phyloP scores from a whole-genome alignment of 495 filamentous ascomycete species.

The Xylaria acuta region DNA sequence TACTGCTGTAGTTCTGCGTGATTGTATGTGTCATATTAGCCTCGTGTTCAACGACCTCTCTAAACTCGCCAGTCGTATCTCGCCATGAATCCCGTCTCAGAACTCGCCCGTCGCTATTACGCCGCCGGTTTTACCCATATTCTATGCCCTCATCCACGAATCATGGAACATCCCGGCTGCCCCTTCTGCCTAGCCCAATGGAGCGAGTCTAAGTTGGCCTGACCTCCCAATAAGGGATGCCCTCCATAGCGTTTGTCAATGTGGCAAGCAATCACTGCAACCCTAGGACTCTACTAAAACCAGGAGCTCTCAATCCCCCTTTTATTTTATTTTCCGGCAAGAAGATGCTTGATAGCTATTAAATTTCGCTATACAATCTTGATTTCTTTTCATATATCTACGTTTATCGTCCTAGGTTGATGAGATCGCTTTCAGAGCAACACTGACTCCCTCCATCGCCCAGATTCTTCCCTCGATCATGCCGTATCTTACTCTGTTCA shows the following conservation, averaged over 20 bases:
- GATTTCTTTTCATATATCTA: not conserved
- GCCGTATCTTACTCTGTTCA: conserved; percentile 39
- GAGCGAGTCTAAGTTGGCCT: conserved; percentile 21
- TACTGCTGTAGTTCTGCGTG: not conserved
- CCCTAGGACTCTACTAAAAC: not conserved
- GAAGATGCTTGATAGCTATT: not conserved
- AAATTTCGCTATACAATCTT: not conserved
- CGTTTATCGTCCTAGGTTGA: not conserved
- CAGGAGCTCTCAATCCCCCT: not conserved
- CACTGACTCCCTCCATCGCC: not conserved
- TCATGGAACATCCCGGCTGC: conserved; percentile 18
- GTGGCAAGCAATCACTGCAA: conserved; percentile 2
- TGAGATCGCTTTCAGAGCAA: not conserved
- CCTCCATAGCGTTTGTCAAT: conserved; percentile 9
- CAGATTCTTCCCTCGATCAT: conserved; percentile 16
- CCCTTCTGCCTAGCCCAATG: conserved; percentile 23
- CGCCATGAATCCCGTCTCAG: not conserved
- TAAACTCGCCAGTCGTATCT: not conserved
- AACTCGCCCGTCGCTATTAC: not conserved
- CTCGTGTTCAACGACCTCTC: not conserved
- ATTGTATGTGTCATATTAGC: conserved; percentile 9
- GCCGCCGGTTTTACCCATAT: conserved; percentile 8
- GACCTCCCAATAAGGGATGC: conserved; percentile 16
- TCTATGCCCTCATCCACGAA: conserved; percentile 12
- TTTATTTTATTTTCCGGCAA: not conserved